Evolutionary conservation across 441 rosid genomes (phyloP), one percentile per base, ranked within the genome.

Genomic region (Melastoma candidum): DNA sequence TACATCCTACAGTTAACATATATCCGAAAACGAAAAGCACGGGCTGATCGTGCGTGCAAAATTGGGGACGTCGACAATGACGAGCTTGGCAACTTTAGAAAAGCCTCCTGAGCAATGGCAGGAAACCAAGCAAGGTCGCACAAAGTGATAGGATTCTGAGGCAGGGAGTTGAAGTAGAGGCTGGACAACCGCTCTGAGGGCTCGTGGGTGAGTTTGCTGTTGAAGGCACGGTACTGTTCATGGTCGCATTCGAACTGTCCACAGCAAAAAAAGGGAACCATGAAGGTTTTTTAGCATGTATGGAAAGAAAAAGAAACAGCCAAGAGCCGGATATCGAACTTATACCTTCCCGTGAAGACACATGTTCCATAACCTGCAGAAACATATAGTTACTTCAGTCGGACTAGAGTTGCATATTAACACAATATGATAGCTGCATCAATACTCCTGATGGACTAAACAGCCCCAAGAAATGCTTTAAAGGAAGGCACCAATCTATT

Each of bases 301-400:
- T 46, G 47, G 8, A 32, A 48, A 46, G 45, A 61, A 12, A 17
- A 17, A 17, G 22, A 11, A 49, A n/a, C 47, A 14, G 25, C 14
- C 4, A 11, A 14, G 0, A 12, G 43, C 9, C 9, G 46, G 59
- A 39, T 44, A 17, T 51, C 26, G 26, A 54, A 61, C 50, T 63
- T 77, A 72, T 58, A 85, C 95, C 95, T 85, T 65, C 95, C 83
- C 0, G 85, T 62, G 65, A 71, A 85, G 56, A 46, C 47, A 49
- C 95, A 84, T 26, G 79, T 69, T 49, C 81, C 77, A 51, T 76
- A 57, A 73, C 94, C 94, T 84, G 79, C 74, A 17, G 22, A 17
- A 17, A 17, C 22, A 17, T 17, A 17, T 17, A 17, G 22, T 17
- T 17, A 17, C 22, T 17, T 17, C 22, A 17, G 22, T 17, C 22